Evolutionary conservation across 148 eudicot genomes (phyloP).

Genomic region (Arctostaphylos glauca): DNA sequence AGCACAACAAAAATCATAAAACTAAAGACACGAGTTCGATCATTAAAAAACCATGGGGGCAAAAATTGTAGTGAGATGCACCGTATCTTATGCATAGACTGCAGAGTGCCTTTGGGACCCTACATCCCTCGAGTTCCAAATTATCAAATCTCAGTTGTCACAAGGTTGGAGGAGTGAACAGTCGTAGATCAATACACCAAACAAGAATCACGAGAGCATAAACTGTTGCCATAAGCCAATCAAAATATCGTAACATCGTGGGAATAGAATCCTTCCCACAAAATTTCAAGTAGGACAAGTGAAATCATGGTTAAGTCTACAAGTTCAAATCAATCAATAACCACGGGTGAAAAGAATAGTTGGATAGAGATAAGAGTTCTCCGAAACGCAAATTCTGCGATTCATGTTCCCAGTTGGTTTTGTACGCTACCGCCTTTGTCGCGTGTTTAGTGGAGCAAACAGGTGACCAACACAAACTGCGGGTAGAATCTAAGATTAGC

Average conservation of each 20-base stretch:
- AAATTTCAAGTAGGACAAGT: background rate
- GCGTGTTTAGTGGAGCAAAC: background rate
- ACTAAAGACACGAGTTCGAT: background rate
- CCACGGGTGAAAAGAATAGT: background rate
- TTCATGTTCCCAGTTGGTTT: background rate
- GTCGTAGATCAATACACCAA: background rate
- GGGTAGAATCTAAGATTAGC: slow-evolving; percentile 16
- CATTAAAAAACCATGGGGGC: background rate
- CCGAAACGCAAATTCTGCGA: background rate
- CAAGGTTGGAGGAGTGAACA: background rate
- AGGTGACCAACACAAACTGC: background rate
- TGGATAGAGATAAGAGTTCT: background rate
- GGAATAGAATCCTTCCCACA: background rate
- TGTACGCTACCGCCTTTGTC: background rate
- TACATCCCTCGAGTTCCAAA: slow-evolving; percentile 18
- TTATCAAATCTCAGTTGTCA: slow-evolving; percentile 21
- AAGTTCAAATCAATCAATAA: background rate
- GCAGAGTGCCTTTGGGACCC: background rate
- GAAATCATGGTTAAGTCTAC: background rate
- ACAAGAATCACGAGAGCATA: background rate
- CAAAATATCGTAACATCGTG: background rate
- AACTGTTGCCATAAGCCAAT: background rate
- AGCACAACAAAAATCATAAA: background rate
- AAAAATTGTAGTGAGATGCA: background rate
- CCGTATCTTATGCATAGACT: background rate